A percentile compares a stretch with the other conserved stretches of the same genome.
phyloP scores from a whole-genome alignment of 179 eudicot species.

The Corrigiola litoralis region DNA sequence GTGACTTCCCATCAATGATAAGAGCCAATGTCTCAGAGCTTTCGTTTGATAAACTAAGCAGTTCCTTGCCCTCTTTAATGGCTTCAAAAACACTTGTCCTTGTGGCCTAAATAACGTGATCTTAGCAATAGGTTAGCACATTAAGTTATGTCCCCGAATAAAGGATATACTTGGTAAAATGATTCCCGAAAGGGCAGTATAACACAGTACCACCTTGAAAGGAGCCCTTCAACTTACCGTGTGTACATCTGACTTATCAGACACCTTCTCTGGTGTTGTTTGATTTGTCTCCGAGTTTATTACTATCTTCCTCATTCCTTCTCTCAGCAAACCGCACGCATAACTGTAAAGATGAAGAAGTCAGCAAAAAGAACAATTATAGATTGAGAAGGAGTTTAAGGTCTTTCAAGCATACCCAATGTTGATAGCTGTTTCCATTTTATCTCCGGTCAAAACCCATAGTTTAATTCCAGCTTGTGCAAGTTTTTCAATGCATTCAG shows the following conservation, averaged over 20 bases:
- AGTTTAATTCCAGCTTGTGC: slow-evolving; percentile 63
- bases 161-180: not conserved
- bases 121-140: not conserved
- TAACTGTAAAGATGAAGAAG: slow-evolving; percentile 28
- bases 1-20: slow-evolving; percentile 77
- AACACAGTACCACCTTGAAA: not conserved
- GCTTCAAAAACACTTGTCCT: slow-evolving; percentile 45
- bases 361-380: not conserved
- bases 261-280: slow-evolving; percentile 30
- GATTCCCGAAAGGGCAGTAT: not conserved
- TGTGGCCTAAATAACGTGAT: slow-evolving; percentile 29
- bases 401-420: slow-evolving; percentile 40
- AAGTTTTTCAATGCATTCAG: slow-evolving; percentile 66
- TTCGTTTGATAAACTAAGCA: slow-evolving; percentile 30
- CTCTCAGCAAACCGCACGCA: slow-evolving; percentile 63
- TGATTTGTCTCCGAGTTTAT: slow-evolving; percentile 38
- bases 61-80: slow-evolving; percentile 47
- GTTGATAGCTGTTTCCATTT: slow-evolving; percentile 72
- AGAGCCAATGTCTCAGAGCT: slow-evolving; percentile 51
- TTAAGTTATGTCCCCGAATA: not conserved
- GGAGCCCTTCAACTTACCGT: slow-evolving; percentile 21
- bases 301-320: slow-evolving; percentile 59
- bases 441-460: slow-evolving; percentile 74
- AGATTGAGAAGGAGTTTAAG: not conserved
- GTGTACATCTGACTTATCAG: slow-evolving; percentile 34